phyloP scores from a whole-genome alignment of 768 basidiomycete species.

The Suillus discolor region DNA sequence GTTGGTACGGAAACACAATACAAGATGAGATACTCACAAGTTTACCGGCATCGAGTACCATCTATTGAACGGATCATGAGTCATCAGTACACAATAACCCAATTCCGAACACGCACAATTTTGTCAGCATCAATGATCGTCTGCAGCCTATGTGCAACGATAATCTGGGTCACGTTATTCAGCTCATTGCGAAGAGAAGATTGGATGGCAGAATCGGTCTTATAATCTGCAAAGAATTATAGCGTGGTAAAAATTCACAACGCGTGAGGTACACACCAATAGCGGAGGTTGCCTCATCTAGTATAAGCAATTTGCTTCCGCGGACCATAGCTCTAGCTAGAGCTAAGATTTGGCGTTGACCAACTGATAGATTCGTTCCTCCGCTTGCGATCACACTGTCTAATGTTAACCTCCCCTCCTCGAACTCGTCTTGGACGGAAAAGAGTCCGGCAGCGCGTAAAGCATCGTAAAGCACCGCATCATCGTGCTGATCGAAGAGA shows the following conservation, averaged over 20 bases:
- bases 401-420: conserved; percentile 42
- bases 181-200: conserved; percentile 51
- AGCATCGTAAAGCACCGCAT: conserved; percentile 51
- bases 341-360: conserved; percentile 62
- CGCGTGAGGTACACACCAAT: conserved; percentile 1
- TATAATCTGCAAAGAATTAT: conserved; percentile 43
- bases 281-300: conserved; percentile 50
- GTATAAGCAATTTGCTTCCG: conserved; percentile 55
- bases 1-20: conserved; percentile 3
- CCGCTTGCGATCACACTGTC: conserved; percentile 48
- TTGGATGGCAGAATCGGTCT: conserved; percentile 61
- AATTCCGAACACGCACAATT: conserved; percentile 38
- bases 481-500: conserved; percentile 58
- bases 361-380: conserved; percentile 53
- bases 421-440: conserved; percentile 39
- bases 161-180: conserved; percentile 51
- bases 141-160: conserved; percentile 59
- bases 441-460: conserved; percentile 50
- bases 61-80: conserved; percentile 25
- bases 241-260: not conserved
- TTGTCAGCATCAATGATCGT: conserved; percentile 67
- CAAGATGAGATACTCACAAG: conserved; percentile 33
- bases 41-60: conserved; percentile 45
- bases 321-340: conserved; percentile 61
- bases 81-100: conserved; percentile 7